Conservation (phyloP, 2,329 filamentous ascomycete genomes). For the Aureobasidium leucospermi region DNA sequence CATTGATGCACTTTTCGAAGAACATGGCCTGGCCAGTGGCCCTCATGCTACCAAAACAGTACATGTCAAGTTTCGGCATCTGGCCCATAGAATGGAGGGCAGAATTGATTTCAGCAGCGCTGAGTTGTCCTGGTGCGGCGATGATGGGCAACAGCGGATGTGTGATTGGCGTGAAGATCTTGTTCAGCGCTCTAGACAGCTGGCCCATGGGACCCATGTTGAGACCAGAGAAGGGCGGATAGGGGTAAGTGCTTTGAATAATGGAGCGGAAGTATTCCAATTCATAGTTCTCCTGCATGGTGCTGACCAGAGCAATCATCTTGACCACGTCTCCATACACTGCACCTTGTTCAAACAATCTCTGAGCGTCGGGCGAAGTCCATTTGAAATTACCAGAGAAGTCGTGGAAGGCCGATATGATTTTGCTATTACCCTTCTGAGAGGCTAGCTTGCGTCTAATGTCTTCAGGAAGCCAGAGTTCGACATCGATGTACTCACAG, state of each 20-base stretch:
- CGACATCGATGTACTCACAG: constrained; percentile 83
- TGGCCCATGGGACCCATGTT: constrained; percentile 87
- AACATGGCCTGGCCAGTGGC: constrained; percentile 75
- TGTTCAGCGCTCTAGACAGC: constrained; percentile 74
- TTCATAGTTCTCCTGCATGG: constrained; percentile 81
- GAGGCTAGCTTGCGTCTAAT: constrained; percentile 63
- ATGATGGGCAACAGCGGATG: constrained; percentile 78
- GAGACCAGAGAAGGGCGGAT: constrained; percentile 71
- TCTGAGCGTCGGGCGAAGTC: constrained; percentile 65
- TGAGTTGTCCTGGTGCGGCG: constrained; percentile 78
- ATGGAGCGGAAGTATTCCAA: constrained; percentile 80
- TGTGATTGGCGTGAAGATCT: constrained; percentile 80
- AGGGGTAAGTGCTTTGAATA: constrained; percentile 61
- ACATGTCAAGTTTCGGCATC: constrained; percentile 70
- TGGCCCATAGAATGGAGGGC: constrained; percentile 73
- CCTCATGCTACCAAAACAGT: constrained; percentile 66
- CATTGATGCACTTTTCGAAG: constrained; percentile 60
- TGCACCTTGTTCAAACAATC: constrained; percentile 63
- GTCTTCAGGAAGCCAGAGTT: constrained; percentile 74
- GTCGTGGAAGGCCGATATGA: constrained; percentile 89
- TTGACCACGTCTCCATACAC: constrained; percentile 80
- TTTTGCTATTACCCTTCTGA: constrained; percentile 67
- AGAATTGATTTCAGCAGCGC: constrained; percentile 76
- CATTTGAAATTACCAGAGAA: constrained; percentile 79
- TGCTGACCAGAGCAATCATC: constrained; percentile 79